Evolutionary conservation across 2,329 filamentous ascomycete genomes (phyloP), one percentile per base, ranked within the genome.

Genomic region (Lachnellula hyalina): DNA sequence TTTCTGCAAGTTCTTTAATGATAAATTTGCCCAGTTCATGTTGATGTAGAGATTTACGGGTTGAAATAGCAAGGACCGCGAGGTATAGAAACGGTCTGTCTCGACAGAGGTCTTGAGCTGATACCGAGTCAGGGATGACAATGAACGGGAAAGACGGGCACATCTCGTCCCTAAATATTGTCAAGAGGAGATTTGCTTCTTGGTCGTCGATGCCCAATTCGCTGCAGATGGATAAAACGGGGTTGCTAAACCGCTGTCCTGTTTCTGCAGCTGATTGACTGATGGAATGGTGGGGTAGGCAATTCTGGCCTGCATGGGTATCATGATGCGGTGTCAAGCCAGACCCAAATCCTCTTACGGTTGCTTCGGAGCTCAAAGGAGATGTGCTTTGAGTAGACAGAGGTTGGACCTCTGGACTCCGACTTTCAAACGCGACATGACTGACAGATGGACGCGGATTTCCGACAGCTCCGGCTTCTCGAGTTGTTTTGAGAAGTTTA

Each of bases 121-220:
- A 41, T 1, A 51, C 11, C 12, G 40, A 51, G 21, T 61, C 21
- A 4, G 56, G 42, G 7, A 64, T 53, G n/a, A 46, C 49, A 9
- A 63, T 55, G 52, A 65, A 65, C 4, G 63, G 62, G 45, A 61
- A 65, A 17, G 52, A 57, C 12, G 47, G 51, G 19, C 35, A 49
- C 52, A 63, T 63, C 40, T 63, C 53, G 23, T 54, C 17, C 15
- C 55, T 50, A 45, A 61, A 64, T 23, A 54, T 55, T 4, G 47
- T 28, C 3, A 63, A 21, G 5, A 64, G 52, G 2, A 28, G 12
- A 12, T 58, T 52, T n/a, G 55, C 44, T 51, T 59, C 41, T 14
- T 59, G 51, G 12, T 34, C 44, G 48, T 14, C 38, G 41, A 56
- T 44, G 36, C 9, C 54, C 49, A 14, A 28, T 28, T 28, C 28